Base-by-base conservation (phyloP, 1,284 basidiomycete species). In the Apiotrichum laibachii region DNA sequence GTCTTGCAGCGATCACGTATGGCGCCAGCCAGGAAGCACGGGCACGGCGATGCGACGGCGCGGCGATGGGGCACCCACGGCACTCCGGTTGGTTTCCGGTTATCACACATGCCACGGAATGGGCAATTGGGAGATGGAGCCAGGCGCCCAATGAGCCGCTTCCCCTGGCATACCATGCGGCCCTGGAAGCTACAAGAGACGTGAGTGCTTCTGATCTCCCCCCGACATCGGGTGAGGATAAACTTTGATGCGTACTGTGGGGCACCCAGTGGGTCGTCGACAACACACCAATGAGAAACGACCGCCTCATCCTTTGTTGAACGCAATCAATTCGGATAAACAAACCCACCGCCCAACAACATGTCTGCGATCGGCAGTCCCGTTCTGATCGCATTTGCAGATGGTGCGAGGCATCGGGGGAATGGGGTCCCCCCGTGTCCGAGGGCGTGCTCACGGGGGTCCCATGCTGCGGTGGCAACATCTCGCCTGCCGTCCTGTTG, bases 41-140 rank as follows among this genome's bases (percentile, higher is more conserved):
- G 43, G 19, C 10, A 49, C 47, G 34, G 47, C 47, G 47, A 49
- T 34, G 34, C 47, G 34, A 35, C 47, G 47, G 45, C 26, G 47
- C 47, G 47, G 47, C 33, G 47, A 49, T 48, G 22, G 46, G 31
- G 46, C 46, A 34, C 31, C 13, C 46, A n/a, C 47, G 47, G 47
- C 47, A 49, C 47, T 49, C 47, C 33, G 47, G 18, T 19, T 31
- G 33, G 26, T 7, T 13, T 19, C 47, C 47, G 47, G 47, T 49
- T 49, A 49, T 49, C 47, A 49, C 18, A 49, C 47, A 11, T 49
- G 18, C 9, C 37, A 37, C 11, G 19, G 43, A 21, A 44, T 21
- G n/a, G 43, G 43, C 19, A 44, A 44, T 44, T 44, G 18, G 37
- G 37, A n/a, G 19, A 44, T 44, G 11, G 26, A 31, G 26, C 26